Evolutionary conservation across 2,329 filamentous ascomycete genomes (phyloP).

Genomic region (Byssothecium circinans): DNA sequence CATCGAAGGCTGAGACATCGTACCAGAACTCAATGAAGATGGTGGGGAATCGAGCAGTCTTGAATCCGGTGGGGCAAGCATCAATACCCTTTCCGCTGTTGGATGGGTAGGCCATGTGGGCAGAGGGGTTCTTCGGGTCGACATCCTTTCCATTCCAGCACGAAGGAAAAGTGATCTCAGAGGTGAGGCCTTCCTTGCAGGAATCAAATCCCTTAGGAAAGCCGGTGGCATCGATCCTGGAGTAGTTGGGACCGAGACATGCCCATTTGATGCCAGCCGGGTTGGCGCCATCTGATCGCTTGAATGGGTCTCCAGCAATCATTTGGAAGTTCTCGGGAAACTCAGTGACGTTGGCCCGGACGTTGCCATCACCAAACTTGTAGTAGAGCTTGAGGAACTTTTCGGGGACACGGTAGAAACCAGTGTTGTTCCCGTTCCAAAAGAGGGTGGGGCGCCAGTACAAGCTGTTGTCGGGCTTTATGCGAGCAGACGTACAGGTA

Average conservation of each 20-base stretch:
- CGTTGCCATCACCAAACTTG: constrained; percentile 39
- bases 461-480: constrained; percentile 42
- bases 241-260: constrained; percentile 30
- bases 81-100: constrained; percentile 31
- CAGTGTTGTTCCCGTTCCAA: constrained; percentile 41
- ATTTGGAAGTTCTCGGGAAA: constrained; percentile 43
- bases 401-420: constrained; percentile 41
- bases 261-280: constrained; percentile 37
- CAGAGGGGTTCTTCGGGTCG: constrained; percentile 34
- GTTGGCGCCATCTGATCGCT: constrained; percentile 34
- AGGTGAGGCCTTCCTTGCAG: constrained; percentile 39
- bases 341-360: constrained; percentile 39
- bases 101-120: constrained; percentile 46
- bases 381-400: constrained; percentile 43
- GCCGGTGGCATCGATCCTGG: constrained; percentile 29
- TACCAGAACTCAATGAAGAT: constrained; percentile 48
- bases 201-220: constrained; percentile 43
- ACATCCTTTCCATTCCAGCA: constrained; percentile 43
- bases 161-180: constrained; percentile 40
- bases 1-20: constrained; percentile 37
- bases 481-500: constrained; percentile 40
- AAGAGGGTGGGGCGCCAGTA: constrained; percentile 45
- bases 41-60: constrained; percentile 38
- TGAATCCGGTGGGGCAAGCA: constrained; percentile 36
- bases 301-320: constrained; percentile 38